Conservation (phyloP, 163 green algal genomes). For the Scenedesmus sp. region DNA sequence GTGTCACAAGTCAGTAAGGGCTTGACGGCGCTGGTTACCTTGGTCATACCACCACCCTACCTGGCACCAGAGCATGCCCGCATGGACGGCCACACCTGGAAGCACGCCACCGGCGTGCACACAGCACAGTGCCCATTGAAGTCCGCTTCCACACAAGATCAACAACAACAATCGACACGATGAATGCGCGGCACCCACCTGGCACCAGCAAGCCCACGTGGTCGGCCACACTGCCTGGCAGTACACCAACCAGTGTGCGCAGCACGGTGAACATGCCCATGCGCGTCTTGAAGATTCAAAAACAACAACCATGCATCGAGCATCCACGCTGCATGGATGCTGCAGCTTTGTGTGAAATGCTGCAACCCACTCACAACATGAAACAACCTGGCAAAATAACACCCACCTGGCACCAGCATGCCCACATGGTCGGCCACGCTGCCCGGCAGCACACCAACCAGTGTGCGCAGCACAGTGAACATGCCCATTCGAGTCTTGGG, state of each 20-base stretch:
- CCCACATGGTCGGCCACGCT: constrained; percentile 64
- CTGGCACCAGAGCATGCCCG: no score
- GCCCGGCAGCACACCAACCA: constrained; percentile 75
- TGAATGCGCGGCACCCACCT: constrained; percentile 55
- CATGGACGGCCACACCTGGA: no score
- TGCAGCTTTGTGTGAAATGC: neutral
- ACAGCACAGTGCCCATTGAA: no score
- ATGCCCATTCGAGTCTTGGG: constrained; percentile 83
- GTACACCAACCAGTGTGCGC: constrained; percentile 76
- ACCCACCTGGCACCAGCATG: constrained; percentile 77
- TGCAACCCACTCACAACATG: neutral
- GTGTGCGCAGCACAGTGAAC: constrained; percentile 80
- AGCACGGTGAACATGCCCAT: constrained; percentile 83
- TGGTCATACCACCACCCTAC: no score
- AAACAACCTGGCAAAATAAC: neutral
- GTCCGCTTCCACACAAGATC: no score
- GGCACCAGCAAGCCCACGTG: constrained; percentile 75
- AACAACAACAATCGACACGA: no score
- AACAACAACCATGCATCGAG: no score
- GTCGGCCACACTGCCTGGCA: constrained; percentile 66
- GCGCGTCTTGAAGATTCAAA: constrained; percentile 70
- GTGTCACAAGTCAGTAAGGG: no score
- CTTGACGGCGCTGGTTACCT: no score
- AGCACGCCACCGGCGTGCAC: no score
- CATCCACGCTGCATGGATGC: neutral